phyloP scores from a whole-genome alignment of 352 stramenopile genomes.

The Achlya hypogyna region DNA sequence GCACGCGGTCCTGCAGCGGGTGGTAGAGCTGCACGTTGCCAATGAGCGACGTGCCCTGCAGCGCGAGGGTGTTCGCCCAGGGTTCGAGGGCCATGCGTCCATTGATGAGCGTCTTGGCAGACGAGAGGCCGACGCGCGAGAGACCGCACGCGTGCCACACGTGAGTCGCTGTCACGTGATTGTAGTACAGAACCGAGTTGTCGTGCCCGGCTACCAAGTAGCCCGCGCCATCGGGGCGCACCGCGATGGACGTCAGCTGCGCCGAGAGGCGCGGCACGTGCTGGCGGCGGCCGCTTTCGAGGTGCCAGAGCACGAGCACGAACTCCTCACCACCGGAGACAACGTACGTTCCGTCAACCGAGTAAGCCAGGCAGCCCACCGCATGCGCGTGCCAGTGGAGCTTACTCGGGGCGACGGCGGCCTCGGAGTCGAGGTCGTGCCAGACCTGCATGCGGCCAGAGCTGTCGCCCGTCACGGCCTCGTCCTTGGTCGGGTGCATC shows the following conservation, averaged over 20 bases:
- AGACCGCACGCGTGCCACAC: constrained; percentile 65
- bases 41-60: constrained; percentile 52
- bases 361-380: constrained; percentile 63
- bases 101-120: constrained; percentile 37
- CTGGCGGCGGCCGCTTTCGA: constrained; percentile 57
- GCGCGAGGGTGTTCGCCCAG: constrained; percentile 39
- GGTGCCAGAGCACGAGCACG: constrained; percentile 80
- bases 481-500: constrained; percentile 34
- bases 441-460: constrained; percentile 48
- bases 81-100: constrained; percentile 54
- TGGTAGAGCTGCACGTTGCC: constrained; percentile 77
- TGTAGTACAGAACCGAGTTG: constrained; percentile 76
- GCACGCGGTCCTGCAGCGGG: constrained; percentile 64
- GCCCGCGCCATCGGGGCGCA: constrained; percentile 36
- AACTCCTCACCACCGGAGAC: constrained; percentile 79
- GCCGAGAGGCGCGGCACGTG: constrained; percentile 75
- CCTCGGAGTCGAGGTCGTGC: neutral
- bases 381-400: constrained; percentile 84
- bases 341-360: constrained; percentile 62
- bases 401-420: constrained; percentile 29
- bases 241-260: constrained; percentile 40
- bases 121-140: constrained; percentile 37
- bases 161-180: constrained; percentile 60
- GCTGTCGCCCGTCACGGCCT: constrained; percentile 60
- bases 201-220: constrained; percentile 62